A percentile compares a stretch with the other conserved stretches of the same genome.
Evolutionary conservation across 352 stramenopile species (phyloP).

Genomic region (Phytopythium oedochilum): DNA sequence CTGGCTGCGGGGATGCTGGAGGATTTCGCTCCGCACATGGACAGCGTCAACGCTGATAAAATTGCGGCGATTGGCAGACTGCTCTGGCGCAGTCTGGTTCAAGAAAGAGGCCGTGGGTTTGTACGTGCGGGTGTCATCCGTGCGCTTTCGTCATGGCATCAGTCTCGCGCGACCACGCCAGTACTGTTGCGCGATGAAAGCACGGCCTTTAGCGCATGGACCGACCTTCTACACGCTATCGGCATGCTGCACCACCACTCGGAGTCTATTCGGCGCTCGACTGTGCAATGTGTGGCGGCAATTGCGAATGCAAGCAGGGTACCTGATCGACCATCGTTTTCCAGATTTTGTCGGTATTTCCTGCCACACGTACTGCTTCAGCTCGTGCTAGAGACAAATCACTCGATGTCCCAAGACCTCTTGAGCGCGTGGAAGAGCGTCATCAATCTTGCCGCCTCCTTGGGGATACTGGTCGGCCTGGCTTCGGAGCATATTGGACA

Average conservation of each 20-base stretch:
- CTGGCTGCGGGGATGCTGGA: constrained; percentile 52
- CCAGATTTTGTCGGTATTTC: constrained; percentile 21
- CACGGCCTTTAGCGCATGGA: constrained; percentile 18
- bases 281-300: constrained; percentile 36
- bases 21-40: constrained; percentile 31
- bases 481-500: constrained; percentile 13
- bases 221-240: constrained; percentile 28
- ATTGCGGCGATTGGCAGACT: constrained; percentile 22
- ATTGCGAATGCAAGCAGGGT: constrained; percentile 8
- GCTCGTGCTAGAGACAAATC: constrained; percentile 40
- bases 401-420: constrained; percentile 20
- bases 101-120: constrained; percentile 20
- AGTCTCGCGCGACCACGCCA: constrained; percentile 10
- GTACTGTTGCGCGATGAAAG: constrained; percentile 19
- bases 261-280: constrained; percentile 30
- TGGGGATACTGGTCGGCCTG: constrained; percentile 14
- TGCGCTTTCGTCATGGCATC: constrained; percentile 42
- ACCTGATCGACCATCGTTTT: constrained; percentile 13
- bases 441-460: constrained; percentile 17
- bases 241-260: constrained; percentile 62
- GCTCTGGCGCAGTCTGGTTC: constrained; percentile 35
- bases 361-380: constrained; percentile 64
- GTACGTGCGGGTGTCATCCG: constrained; percentile 26
- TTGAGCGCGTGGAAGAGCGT: constrained; percentile 37
- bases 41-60: constrained; percentile 8